Evolutionary conservation across 73 alveolate species (phyloP).

Genomic region (Symbiodinium pilosum): DNA sequence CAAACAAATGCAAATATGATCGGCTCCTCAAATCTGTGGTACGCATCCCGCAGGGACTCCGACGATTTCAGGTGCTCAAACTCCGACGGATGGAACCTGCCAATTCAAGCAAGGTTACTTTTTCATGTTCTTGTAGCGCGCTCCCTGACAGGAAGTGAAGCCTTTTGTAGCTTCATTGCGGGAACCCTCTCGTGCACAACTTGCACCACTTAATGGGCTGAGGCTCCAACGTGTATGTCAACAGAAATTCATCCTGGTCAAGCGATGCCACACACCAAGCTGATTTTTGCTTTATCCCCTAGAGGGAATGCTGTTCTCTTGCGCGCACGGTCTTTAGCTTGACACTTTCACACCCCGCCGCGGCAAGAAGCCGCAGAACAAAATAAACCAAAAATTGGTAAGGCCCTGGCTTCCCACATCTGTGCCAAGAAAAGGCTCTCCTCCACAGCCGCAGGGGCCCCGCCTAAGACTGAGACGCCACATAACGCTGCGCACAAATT

Average conservation of each 20-base stretch:
- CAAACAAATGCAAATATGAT: too few relatives aligned
- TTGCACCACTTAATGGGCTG: too few relatives aligned
- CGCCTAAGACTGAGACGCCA: conserved; percentile 48
- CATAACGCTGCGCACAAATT: too few relatives aligned
- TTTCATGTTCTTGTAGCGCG: not conserved
- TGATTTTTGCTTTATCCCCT: too few relatives aligned
- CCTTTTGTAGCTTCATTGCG: too few relatives aligned
- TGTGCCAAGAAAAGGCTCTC: conserved; percentile 55
- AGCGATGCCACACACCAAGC: not conserved
- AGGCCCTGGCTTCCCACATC: conserved; percentile 41
- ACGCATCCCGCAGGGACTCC: conserved; percentile 59
- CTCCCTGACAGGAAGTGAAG: too few relatives aligned
- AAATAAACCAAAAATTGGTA: not conserved
- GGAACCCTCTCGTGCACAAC: too few relatives aligned
- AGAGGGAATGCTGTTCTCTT: too few relatives aligned
- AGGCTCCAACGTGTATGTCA: not conserved
- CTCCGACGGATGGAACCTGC: conserved; percentile 45
- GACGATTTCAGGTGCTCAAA: conserved; percentile 40
- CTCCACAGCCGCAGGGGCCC: conserved; percentile 68
- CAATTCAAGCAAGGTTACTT: too few relatives aligned
- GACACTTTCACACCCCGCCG: too few relatives aligned
- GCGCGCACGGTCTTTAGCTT: not conserved
- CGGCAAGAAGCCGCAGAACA: not conserved
- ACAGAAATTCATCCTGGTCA: not conserved
- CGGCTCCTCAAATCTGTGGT: conserved; percentile 37